Percentiles rank a stretch among this genome's conserved stretches.
Conservation (phyloP, 176 grass and related monocot genomes). For the Oryza australiensis region DNA sequence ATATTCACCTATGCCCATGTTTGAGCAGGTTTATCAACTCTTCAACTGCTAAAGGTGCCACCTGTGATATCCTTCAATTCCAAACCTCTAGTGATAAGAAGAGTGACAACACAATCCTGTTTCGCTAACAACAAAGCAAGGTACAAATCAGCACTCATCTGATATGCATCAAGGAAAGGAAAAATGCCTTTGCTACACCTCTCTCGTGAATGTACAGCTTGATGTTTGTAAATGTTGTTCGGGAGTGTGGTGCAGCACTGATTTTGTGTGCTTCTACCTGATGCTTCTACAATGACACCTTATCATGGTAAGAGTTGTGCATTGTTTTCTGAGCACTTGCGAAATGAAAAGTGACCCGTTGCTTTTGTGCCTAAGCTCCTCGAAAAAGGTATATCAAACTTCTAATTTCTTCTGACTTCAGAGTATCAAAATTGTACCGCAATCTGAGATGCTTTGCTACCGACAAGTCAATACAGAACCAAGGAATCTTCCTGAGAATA, state of each 20-base stretch:
- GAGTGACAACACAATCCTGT: not conserved
- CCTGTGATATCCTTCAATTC: not conserved
- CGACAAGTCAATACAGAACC: not conserved
- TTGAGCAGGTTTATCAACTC: conserved; percentile 10
- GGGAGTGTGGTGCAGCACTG: no score
- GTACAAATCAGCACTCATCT: not conserved
- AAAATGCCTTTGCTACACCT: not conserved
- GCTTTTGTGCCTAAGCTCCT: not conserved
- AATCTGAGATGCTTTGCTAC: not conserved
- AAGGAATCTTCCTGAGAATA: conserved; percentile 1
- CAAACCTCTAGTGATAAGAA: not conserved
- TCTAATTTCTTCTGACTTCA: no score
- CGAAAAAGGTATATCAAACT: no score
- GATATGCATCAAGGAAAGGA: not conserved
- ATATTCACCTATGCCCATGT: conserved; percentile 13
- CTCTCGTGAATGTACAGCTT: conserved; percentile 10
- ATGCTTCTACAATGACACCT: not conserved
- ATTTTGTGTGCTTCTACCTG: not conserved
- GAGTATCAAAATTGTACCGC: no score
- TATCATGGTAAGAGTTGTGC: not conserved
- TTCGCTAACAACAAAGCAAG: not conserved
- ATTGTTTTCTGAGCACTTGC: not conserved
- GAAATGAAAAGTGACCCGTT: not conserved
- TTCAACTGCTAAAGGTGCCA: not conserved
- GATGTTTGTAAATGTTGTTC: not conserved